Percentiles rank a stretch among this genome's conserved stretches.
Evolutionary conservation across 2,329 filamentous ascomycete species (phyloP).

Genomic region (Ascochyta lentis): DNA sequence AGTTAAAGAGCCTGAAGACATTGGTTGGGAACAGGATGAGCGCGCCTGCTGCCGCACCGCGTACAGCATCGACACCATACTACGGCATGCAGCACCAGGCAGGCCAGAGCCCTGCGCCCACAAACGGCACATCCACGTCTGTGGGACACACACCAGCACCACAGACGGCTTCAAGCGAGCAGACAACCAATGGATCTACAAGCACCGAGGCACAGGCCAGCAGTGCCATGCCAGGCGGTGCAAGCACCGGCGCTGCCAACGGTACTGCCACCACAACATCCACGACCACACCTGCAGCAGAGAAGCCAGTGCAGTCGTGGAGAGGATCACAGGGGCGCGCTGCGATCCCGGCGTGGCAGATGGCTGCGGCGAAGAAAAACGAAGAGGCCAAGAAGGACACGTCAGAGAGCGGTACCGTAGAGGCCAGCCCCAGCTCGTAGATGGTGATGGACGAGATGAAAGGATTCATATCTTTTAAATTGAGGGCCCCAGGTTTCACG

Average conservation of each 20-base stretch:
- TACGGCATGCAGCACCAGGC: conserved; percentile 25
- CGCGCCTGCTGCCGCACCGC: conserved; percentile 35
- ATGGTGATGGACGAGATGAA: no score
- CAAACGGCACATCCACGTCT: conserved; percentile 38
- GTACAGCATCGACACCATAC: conserved; percentile 31
- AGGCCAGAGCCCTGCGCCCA: conserved; percentile 28
- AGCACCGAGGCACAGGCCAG: conserved; percentile 30
- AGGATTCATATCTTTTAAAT: no score
- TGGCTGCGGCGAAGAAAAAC: conserved; percentile 57
- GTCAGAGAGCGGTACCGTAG: conserved; percentile 46
- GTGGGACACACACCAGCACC: conserved; percentile 21
- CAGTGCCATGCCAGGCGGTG: conserved; percentile 18
- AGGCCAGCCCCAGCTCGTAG: conserved; percentile 41
- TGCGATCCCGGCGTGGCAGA: conserved; percentile 61
- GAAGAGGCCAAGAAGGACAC: conserved; percentile 55
- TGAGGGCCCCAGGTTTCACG: no score
- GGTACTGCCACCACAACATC: conserved; percentile 11
- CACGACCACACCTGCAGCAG: conserved; percentile 30
- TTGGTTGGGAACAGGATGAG: conserved; percentile 72
- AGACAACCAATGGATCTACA: conserved; percentile 23
- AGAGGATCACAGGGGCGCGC: conserved; percentile 43
- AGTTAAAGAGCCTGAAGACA: conserved; percentile 91
- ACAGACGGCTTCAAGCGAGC: conserved; percentile 22
- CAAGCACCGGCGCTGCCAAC: conserved; percentile 16
- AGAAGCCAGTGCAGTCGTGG: conserved; percentile 34